A percentile compares a stretch with the other conserved stretches of the same genome.
Conservation (phyloP, 2,329 filamentous ascomycete genomes). For the Plectosphaerella sp. region DNA sequence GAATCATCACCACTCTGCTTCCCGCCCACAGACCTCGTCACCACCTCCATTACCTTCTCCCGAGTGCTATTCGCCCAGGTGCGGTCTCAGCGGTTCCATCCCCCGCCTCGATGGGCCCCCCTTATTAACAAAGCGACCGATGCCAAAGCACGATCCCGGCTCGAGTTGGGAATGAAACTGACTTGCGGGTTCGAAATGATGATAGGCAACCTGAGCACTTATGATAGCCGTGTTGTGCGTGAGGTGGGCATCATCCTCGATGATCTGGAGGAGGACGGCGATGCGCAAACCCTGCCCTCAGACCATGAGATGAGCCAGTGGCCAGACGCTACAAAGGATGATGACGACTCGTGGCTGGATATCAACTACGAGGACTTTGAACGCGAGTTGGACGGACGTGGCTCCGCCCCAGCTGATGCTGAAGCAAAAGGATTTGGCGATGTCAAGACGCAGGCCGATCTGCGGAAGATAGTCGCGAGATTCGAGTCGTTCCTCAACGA, state of each 20-base stretch:
- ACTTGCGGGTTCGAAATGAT: conserved; percentile 90
- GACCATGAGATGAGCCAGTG: conserved; percentile 70
- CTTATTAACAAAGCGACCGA: conserved; percentile 16
- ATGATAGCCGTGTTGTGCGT: conserved; percentile 63
- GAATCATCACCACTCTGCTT: conserved; percentile 56
- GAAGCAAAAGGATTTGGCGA: conserved; percentile 54
- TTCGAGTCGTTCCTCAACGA: conserved; percentile 92
- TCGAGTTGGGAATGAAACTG: conserved; percentile 82
- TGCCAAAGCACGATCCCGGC: conserved; percentile 27
- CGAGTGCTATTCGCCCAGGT: conserved; percentile 88
- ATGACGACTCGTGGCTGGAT: conserved; percentile 87
- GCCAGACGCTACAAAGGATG: conserved; percentile 58
- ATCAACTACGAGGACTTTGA: conserved; percentile 91
- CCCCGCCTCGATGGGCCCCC: conserved; percentile 49
- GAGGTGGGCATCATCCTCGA: conserved; percentile 75
- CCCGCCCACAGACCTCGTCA: conserved; percentile 73
- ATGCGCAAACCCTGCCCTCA: conserved; percentile 55
- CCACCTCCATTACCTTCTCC: conserved; percentile 76
- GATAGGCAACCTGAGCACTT: conserved; percentile 60
- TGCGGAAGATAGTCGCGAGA: conserved; percentile 88
- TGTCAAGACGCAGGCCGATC: conserved; percentile 63
- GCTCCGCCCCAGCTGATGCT: conserved; percentile 29
- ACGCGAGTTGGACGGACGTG: conserved; percentile 60
- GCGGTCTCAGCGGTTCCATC: conserved; percentile 75
- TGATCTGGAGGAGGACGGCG: conserved; percentile 70